Conservation (phyloP, 2,329 filamentous ascomycete genomes). For the Ceratocystis smalleyi region DNA sequence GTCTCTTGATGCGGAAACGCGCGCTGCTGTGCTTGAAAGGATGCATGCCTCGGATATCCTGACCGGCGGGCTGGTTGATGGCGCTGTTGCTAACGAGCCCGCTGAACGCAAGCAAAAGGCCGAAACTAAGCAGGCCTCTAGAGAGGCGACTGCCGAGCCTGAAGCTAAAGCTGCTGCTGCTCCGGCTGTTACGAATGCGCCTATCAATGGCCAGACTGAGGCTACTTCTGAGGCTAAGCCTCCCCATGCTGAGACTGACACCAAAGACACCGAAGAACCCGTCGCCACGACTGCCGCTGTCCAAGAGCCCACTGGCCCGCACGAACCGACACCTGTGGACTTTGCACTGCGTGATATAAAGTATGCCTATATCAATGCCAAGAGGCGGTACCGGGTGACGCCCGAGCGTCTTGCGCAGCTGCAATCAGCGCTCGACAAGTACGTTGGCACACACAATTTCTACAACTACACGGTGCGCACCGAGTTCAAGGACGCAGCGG, state of each 20-base stretch:
- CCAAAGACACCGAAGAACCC: slow-evolving; percentile 16
- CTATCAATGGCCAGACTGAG: background rate
- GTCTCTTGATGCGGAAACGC: slow-evolving; percentile 46
- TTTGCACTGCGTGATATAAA: slow-evolving; percentile 55
- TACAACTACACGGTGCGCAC: slow-evolving; percentile 98
- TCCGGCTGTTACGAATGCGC: background rate
- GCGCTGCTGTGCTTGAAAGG: slow-evolving; percentile 45
- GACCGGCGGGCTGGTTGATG: slow-evolving; percentile 12
- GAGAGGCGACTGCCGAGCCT: slow-evolving; percentile 19
- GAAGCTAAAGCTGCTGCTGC: slow-evolving; percentile 17
- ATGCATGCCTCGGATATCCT: slow-evolving; percentile 30
- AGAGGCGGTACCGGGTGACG: slow-evolving; percentile 70
- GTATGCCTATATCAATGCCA: slow-evolving; percentile 64
- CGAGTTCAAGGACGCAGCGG: slow-evolving; percentile 59
- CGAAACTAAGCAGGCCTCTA: slow-evolving; percentile 15
- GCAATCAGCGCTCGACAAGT: slow-evolving; percentile 57
- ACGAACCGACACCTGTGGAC: slow-evolving; percentile 36
- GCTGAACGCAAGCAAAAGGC: slow-evolving; percentile 14
- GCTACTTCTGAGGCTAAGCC: background rate
- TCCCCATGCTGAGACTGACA: slow-evolving; percentile 8
- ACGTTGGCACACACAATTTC: slow-evolving; percentile 76
- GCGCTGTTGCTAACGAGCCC: slow-evolving; percentile 19
- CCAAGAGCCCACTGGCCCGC: slow-evolving; percentile 17
- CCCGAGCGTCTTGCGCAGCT: slow-evolving; percentile 55
- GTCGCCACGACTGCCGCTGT: background rate